A percentile compares a stretch with the other conserved stretches of the same genome.
These are phyloP conservation scores for Cryphonectria parasitica DNA, from an alignment of 2,329 filamentous ascomycete species.

Conservation along the genomic window DNA sequence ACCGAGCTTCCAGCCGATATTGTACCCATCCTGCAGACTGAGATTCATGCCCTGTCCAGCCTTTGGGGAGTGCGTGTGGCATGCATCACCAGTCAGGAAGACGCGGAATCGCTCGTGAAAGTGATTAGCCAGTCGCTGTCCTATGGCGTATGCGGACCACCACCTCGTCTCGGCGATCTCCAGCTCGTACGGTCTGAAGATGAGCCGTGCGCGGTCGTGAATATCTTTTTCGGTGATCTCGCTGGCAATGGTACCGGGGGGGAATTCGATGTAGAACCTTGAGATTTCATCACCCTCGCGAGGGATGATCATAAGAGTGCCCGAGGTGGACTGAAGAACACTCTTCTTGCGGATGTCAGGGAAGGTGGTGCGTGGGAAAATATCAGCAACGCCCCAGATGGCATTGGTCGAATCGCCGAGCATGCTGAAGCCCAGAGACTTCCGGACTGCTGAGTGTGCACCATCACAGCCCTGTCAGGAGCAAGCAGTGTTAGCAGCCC, in stretches of 20 bases:
- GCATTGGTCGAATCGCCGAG: constrained; percentile 60
- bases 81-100: constrained; percentile 67
- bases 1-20: constrained; percentile 64
- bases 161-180: constrained; percentile 59
- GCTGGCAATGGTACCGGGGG: constrained; percentile 51
- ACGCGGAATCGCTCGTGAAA: constrained; percentile 62
- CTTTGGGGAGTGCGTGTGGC: constrained; percentile 69
- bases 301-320: constrained; percentile 65
- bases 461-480: constrained; percentile 46
- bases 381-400: constrained; percentile 62
- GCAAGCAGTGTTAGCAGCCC: no score
- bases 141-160: constrained; percentile 68
- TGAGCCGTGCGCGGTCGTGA: constrained; percentile 53
- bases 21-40: constrained; percentile 65
- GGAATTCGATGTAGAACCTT: constrained; percentile 66
- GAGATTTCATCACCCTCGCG: constrained; percentile 60
- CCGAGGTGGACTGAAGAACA: constrained; percentile 56
- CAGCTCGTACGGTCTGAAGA: constrained; percentile 59
- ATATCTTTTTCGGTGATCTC: constrained; percentile 57
- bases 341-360: constrained; percentile 64
- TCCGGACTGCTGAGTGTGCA: constrained; percentile 56
- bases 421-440: constrained; percentile 59
- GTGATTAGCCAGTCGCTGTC: constrained; percentile 61
- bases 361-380: constrained; percentile 60
- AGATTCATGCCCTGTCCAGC: constrained; percentile 68